Base-by-base conservation (phyloP, 805 yeast genomes). In the Teunomyces barrocoloradensis region DNA sequence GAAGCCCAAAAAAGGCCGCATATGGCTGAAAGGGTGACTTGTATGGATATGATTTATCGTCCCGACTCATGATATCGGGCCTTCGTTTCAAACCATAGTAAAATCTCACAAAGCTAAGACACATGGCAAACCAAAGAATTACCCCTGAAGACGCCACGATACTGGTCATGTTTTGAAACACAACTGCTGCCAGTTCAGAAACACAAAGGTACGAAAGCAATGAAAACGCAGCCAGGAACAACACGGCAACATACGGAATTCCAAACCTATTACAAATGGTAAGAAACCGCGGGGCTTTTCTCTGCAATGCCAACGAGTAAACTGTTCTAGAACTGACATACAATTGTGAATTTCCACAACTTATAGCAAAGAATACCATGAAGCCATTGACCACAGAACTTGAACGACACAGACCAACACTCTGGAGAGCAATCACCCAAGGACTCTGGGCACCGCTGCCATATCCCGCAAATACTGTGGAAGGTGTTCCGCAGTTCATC, bases 111-210 rank as follows among this genome's bases (percentile, higher is more conserved):
- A 75, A 86, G 2, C 89, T 73, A 13, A 82, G 59, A 54, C 86
- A 81, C 78, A 85, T 80, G 4, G 89, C 87, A 53, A 76, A 74
- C 96, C 96, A 89, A 37, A 87, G 89, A 30, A 89, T 65, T 45
- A 89, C 78, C 0, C 90, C 91, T 1, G 91, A 78, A 0, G 91
- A 80, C 2, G 91, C 82, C 44, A 87, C 78, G 30, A 87, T 74
- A 54, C 82, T 81, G 6, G 86, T 78, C 48, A 87, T 67, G 55
- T 84, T 79, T 50, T 80, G 85, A 54, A 88, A 87, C 4, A 85
- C 85, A 12, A 70, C 64, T 12, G 85, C 78, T 0, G 90, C 82
- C 33, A 72, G 63, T 46, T 77, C 71, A 38, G 80, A 74, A 4
- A 84, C 81, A 3, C 87, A 78, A 18, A 85, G 59, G 60, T 71